Conservation (phyloP, 331 rosid genomes). For the Stylosanthes scabra region DNA sequence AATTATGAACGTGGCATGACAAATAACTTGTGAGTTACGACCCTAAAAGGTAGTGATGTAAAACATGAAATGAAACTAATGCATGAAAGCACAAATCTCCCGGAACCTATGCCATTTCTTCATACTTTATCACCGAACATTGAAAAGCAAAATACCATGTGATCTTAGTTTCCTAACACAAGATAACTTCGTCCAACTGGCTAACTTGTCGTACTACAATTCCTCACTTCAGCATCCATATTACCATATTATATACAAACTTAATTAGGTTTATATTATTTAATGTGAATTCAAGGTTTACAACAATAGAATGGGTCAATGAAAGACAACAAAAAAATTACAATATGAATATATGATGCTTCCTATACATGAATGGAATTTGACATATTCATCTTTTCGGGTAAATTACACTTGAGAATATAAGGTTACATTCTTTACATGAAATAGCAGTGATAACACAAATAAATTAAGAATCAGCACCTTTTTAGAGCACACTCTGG, state of each 20-base stretch:
- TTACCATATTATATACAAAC: too few relatives aligned
- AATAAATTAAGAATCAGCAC: constrained; percentile 12
- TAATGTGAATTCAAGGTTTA: constrained; percentile 18
- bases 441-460: constrained; percentile 30
- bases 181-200: not conserved
- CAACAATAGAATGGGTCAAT: constrained; percentile 14
- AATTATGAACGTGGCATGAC: not conserved
- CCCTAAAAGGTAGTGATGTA: not conserved
- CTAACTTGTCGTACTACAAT: not conserved
- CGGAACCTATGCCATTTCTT: not conserved
- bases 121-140: not conserved
- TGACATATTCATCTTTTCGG: constrained; percentile 24
- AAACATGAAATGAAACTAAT: not conserved
- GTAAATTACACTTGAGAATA: not conserved
- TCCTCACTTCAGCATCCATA: not conserved
- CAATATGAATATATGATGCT: constrained; percentile 5
- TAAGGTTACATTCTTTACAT: constrained; percentile 38
- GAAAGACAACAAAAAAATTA: not conserved
- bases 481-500: constrained; percentile 30
- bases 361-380: constrained; percentile 25
- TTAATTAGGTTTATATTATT: not conserved
- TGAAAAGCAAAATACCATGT: not conserved
- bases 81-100: not conserved
- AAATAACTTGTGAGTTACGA: not conserved
- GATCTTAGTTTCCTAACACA: too few relatives aligned